Evolutionary conservation across 176 grass and related monocot genomes (phyloP).

Genomic region (Oryza coarctata): DNA sequence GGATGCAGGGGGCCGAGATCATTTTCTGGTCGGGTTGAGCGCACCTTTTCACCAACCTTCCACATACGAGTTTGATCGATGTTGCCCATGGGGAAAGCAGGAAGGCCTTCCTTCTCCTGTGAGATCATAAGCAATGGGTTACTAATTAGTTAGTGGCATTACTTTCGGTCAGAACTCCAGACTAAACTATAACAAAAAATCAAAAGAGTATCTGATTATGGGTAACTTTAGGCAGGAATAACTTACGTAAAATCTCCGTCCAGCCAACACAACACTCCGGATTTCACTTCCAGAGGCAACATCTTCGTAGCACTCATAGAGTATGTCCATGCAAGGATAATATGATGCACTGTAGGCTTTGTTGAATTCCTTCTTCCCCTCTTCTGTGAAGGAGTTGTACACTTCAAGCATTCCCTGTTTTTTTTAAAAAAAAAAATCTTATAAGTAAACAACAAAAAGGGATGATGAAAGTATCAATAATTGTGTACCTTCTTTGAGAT

Average conservation of each 20-base stretch:
- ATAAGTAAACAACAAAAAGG: neutral
- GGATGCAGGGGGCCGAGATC: slow-evolving; percentile 52
- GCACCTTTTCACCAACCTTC: slow-evolving; percentile 74
- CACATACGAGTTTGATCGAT: slow-evolving; percentile 80
- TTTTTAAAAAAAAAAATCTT: neutral
- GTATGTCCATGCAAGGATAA: slow-evolving; percentile 77
- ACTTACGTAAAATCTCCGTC: slow-evolving; percentile 64
- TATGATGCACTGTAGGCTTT: slow-evolving; percentile 69
- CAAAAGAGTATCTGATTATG: neutral
- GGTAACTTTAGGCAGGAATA: neutral
- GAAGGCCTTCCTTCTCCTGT: slow-evolving; percentile 84
- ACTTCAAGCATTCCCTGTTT: slow-evolving; percentile 70
- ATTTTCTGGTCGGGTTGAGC: slow-evolving; percentile 43
- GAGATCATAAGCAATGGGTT: neutral
- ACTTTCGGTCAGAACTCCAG: neutral
- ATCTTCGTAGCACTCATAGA: slow-evolving; percentile 73
- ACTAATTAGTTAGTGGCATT: neutral
- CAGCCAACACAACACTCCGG: slow-evolving; percentile 79
- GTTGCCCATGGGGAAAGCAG: slow-evolving; percentile 79
- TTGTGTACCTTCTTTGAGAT: slow-evolving; percentile 65
- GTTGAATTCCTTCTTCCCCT: slow-evolving; percentile 71
- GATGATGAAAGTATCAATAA: neutral
- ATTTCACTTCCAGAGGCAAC: slow-evolving; percentile 78
- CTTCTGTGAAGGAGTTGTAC: slow-evolving; percentile 59
- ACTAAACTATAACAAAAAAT: neutral